Evolutionary conservation across 345 rosid genomes (phyloP).

Genomic region (Passiflora organensis): DNA sequence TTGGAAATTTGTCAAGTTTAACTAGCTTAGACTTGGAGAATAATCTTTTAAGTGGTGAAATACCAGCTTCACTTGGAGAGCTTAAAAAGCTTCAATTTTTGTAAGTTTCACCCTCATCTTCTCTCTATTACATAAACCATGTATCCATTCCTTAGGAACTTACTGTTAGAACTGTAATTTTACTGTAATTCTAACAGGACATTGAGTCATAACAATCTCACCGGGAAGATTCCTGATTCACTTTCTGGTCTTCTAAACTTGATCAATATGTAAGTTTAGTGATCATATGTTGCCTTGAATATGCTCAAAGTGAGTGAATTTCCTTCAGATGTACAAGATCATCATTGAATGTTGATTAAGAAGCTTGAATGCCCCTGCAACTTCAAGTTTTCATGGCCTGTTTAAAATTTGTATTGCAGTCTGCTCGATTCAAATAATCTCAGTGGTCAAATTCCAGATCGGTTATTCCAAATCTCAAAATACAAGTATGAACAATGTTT

Average conservation of each 20-base stretch:
- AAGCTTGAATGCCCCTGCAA: background rate
- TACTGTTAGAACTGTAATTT: background rate
- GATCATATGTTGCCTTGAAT: background rate
- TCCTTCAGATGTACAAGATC: conserved; percentile 1
- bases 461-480: conserved; percentile 51
- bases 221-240: conserved; percentile 68
- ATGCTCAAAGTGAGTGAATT: background rate
- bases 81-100: conserved; percentile 87
- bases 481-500: conserved; percentile 57
- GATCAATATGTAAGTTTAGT: conserved; percentile 65
- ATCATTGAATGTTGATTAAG: background rate
- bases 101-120: conserved; percentile 42
- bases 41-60: conserved; percentile 66
- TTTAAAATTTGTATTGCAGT: conserved; percentile 43
- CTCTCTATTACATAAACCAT: background rate
- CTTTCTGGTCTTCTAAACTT: conserved; percentile 53
- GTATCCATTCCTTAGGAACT: background rate
- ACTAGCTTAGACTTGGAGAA: conserved; percentile 84
- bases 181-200: conserved; percentile 45
- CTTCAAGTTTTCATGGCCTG: conserved; percentile 11
- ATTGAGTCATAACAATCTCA: conserved; percentile 79
- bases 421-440: conserved; percentile 72
- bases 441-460: conserved; percentile 67
- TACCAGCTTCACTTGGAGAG: conserved; percentile 78
- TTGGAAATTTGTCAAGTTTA: conserved; percentile 79